Evolutionary conservation across 805 yeast species (phyloP), one percentile per base, ranked within the genome.

Genomic region (Candida rishiriensis): DNA sequence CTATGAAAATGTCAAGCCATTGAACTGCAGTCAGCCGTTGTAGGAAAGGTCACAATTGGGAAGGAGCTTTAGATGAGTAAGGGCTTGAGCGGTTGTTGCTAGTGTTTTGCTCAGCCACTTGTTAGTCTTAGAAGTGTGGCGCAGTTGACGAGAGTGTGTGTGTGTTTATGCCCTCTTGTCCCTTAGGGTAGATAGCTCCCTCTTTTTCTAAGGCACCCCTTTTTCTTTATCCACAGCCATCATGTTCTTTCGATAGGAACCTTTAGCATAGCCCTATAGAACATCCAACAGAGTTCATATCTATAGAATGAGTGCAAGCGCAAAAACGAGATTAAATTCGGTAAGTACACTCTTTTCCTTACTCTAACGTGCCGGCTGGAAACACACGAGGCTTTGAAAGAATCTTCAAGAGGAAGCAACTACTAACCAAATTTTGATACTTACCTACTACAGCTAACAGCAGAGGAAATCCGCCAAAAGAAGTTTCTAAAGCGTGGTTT

Each of bases 401-500:
- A 21, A 7, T 4, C 7, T 21, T 21, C 26, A 21, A 21, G 7
- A 21, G 26, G 7, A 21, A 3, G 38, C 44, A 36, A 40, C 40
- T n/a, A 14, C 37, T 14, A 11, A 21, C 13, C 26, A 35, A 15
- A 34, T 17, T 36, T 15, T 3, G 8, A 21, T 15, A 30, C 13
- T 30, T 12, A 30, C 13, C 36, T n/a, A 12, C 32, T 31, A 30
- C 30, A 57, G 64, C 44, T 59, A 10, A 55, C 65, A 39, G 61
- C 66, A 13, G 66, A 64, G 43, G 63, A 61, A 44, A 61, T 64
- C 39, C 60, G 67, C 17, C 65, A 60, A 46, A 67, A 74, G 39
- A 75, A 75, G 58, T 75, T 76, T 37, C 61, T 76, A 43, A 76
- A 72, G 57, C 71, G 74, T 52, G 71, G 77, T 32, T 68, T 75